Evolutionary conservation across 352 stramenopile species (phyloP), one percentile per base, ranked within the genome.

Genomic region (Elongisporangium anandrum): DNA sequence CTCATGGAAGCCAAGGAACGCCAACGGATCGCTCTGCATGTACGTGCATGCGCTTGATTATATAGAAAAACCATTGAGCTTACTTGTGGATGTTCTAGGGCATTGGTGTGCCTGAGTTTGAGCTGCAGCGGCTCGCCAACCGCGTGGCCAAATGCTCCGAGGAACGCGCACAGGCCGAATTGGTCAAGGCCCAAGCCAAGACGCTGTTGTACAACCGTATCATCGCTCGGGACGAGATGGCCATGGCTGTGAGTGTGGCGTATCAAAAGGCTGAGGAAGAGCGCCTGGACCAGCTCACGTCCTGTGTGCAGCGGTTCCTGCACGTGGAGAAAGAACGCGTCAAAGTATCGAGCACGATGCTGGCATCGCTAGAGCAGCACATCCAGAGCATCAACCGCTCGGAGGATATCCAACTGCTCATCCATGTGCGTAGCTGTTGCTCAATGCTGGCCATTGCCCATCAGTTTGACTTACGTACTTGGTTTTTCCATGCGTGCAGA

Each of bases 201-300:
- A 89, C 71, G 53, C 67, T 70, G n/a, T 58, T 95, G 51, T 92
- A 92, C 69, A 85, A 92, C 56, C 74, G 79, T 50, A 93, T 93
- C 38, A 75, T 95, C 21, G 62, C 85, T n/a, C 72, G 85, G 12
- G 85, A 95, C 53, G 85, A 95, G 65, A 95, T 95, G 85, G 82
- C 78, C n/a, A 95, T 95, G 85, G 85, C 85, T 38, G 83, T 95
- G 34, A 93, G 83, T 65, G 83, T 93, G 23, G 85, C 85, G 49
- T 93, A 95, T 60, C 85, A 95, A 50, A 88, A 87, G 55, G 83
- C 82, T 2, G 85, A 95, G 59, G 85, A 95, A 64, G 85, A 95
- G 59, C 70, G 85, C 4, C 63, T 91, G 12, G 85, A 95, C 50
- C 85, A 93, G 41, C 71, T 95, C 10, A 75, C 79, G 54, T 74